A percentile compares a stretch with the other conserved stretches of the same genome.
Evolutionary conservation across 169 alveolate genomes (phyloP).

Genomic region (Toxoplasma gondii): DNA sequence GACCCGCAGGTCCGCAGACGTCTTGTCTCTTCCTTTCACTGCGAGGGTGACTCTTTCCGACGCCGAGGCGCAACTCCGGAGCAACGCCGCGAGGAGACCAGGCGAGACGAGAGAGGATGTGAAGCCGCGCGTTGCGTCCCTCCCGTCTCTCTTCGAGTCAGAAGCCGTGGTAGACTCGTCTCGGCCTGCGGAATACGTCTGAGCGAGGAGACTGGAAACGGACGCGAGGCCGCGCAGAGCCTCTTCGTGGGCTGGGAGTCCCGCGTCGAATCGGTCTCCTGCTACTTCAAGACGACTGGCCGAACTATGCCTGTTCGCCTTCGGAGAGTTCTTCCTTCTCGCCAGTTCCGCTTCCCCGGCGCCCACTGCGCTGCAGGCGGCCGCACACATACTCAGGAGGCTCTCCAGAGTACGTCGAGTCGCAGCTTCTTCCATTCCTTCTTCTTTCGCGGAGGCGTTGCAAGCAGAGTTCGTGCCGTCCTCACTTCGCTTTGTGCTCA

Average conservation of each 20-base stretch:
- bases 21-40: background rate
- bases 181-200: background rate
- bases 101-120: background rate
- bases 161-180: background rate
- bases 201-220: background rate
- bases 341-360: no score
- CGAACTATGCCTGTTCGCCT: background rate
- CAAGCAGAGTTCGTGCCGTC: background rate
- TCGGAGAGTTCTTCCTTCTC: background rate
- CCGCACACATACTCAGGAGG: background rate
- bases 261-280: background rate
- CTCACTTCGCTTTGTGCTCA: background rate
- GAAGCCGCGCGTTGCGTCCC: background rate
- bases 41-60: background rate
- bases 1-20: background rate
- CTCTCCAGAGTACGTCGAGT: background rate
- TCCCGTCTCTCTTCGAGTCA: background rate
- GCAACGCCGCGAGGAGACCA: background rate
- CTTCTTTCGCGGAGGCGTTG: background rate
- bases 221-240: background rate
- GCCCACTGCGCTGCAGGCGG: background rate
- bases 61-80: background rate
- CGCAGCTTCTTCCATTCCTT: background rate
- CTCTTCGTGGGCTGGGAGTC: background rate
- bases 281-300: background rate